Evolutionary conservation across 306 rosid genomes (phyloP).

Genomic region (Senna tora): DNA sequence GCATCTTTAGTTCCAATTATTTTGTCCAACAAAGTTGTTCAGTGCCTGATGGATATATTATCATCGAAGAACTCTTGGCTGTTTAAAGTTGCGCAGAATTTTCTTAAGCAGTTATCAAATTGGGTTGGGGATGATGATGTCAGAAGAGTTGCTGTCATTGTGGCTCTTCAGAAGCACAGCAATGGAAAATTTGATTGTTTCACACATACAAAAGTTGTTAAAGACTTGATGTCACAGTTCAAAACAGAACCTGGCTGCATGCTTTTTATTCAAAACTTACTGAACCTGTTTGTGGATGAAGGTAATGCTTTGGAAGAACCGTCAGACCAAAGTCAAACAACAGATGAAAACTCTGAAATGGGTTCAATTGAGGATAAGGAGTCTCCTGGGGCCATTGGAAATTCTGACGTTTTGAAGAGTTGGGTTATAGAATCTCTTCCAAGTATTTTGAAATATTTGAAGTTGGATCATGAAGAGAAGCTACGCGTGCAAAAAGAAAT

Average conservation of each 20-base stretch:
- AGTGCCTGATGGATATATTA: constrained; percentile 81
- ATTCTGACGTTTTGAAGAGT: constrained; percentile 76
- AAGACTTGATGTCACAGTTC: constrained; percentile 81
- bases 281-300: constrained; percentile 84
- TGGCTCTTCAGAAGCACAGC: constrained; percentile 94
- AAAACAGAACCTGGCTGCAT: constrained; percentile 81
- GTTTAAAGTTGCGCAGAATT: constrained; percentile 73
- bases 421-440: constrained; percentile 96
- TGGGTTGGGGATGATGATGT: constrained; percentile 85
- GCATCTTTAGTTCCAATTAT: constrained; percentile 69
- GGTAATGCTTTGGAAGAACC: constrained; percentile 83
- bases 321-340: constrained; percentile 97
- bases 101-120: constrained; percentile 67
- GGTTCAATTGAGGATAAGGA: constrained; percentile 88
- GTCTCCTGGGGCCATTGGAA: constrained; percentile 58
- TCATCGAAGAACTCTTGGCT: constrained; percentile 88
- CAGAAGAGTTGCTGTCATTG: constrained; percentile 80
- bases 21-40: constrained; percentile 84
- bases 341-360: constrained; percentile 94
- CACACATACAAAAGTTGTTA: constrained; percentile 72
- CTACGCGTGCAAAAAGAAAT: constrained; percentile 72
- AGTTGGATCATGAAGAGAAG: constrained; percentile 71
- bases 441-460: constrained; percentile 66
- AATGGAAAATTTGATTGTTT: constrained; percentile 74
- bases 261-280: constrained; percentile 81